Evolutionary conservation across 1,139 yeast genomes (phyloP), one percentile per base, ranked within the genome.

Genomic region (Hyphopichia burtonii): DNA sequence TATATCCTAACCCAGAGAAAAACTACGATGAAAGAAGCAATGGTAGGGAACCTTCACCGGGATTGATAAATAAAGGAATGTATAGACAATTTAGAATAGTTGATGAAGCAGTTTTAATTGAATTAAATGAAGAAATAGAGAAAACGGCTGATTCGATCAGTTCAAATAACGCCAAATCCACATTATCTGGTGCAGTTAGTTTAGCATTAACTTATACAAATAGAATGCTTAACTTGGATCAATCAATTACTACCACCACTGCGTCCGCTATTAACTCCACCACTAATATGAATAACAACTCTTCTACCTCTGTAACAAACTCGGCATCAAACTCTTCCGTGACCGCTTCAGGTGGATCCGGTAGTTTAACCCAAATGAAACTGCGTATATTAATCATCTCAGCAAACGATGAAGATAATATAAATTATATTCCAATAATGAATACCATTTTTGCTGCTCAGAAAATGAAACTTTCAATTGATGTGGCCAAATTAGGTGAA

Each of bases 371-470:
- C 3, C 51, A 80, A 2, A 67, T 86, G 63, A 83, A 83, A 50
- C 80, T 96, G 0, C 68, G 97, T 40, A 74, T 93, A 10, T 62
- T 94, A 49, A 78, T 90, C 6, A 72, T 93, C 2, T 83, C 88
- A 42, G 84, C 86, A 16, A 82, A 85, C 48, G 90, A 84, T 48
- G 94, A 89, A 52, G 82, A 83, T 43, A 82, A 89, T 17, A 71
- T 89, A 41, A 88, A 88, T 46, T 94, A 94, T 61, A 88, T 93
- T 34, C 88, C 98, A 4, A 83, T 90, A 38, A 94, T 94, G 99
- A 94, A 94, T 63, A 78, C 94, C 50, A 91, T 93, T 35, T 94
- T 94, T 65, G 94, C 98, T 0, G 96, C 99, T 1, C 97, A 93
- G 53, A 90, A 90, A 62, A 79, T 87, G 83, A 84, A 83, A 55